Evolutionary conservation across 2,329 filamentous ascomycete genomes (phyloP).

Genomic region (Rhinocladiella similis): DNA sequence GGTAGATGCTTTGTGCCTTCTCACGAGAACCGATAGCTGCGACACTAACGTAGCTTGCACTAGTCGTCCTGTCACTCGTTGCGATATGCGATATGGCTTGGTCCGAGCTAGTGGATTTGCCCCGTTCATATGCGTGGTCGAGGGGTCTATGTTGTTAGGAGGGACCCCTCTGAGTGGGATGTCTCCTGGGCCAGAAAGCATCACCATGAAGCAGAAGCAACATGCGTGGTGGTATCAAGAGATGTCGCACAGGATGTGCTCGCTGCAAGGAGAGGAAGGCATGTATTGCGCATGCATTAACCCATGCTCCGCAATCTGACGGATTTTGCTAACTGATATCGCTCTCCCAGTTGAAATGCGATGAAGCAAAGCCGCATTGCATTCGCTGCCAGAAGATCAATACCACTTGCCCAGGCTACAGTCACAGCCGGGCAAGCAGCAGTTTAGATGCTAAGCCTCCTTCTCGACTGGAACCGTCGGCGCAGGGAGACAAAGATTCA

Average conservation of each 20-base stretch:
- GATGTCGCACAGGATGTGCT: constrained; percentile 1
- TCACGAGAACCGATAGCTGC: no score
- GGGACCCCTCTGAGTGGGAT: no score
- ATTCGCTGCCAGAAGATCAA: constrained; percentile 1
- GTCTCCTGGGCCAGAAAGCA: no score
- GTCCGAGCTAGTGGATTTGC: no score
- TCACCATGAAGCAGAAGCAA: background rate
- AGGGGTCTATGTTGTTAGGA: no score
- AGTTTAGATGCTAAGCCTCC: background rate
- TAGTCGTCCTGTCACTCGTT: no score
- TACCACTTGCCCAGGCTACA: background rate
- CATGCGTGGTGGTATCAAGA: background rate
- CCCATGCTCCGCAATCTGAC: background rate
- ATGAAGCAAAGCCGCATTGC: background rate
- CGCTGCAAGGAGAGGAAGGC: constrained; percentile 1
- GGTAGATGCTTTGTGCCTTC: no score
- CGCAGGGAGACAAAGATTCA: background rate
- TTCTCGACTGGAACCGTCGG: background rate
- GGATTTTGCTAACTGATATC: background rate
- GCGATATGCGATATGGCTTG: no score
- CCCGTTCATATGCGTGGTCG: no score
- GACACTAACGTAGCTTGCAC: no score
- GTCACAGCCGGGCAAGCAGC: background rate
- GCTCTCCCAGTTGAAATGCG: background rate
- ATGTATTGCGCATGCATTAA: background rate